A percentile compares a stretch with the other conserved stretches of the same genome.
Conservation (phyloP, 768 basidiomycete genomes). For the Mycena sanguinolenta region DNA sequence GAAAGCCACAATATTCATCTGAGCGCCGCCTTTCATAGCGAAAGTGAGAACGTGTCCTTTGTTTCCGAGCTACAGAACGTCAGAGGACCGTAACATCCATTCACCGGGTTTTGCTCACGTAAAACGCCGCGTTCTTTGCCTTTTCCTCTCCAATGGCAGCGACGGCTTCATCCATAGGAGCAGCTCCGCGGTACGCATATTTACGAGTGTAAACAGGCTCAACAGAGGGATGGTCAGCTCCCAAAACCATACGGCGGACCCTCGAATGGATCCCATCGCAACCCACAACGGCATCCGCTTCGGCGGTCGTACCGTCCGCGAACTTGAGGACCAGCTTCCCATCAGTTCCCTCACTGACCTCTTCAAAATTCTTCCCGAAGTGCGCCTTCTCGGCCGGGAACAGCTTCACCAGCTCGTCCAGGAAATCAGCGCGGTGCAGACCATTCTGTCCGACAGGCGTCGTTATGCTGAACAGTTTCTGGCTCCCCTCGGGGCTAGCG, state of each 20-base stretch:
- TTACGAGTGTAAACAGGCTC: background rate
- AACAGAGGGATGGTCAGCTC: background rate
- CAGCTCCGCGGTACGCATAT: background rate
- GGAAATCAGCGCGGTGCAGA: background rate
- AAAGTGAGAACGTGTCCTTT: background rate
- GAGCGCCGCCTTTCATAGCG: no score
- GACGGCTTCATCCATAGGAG: background rate
- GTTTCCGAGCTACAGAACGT: background rate
- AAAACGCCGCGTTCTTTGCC: background rate
- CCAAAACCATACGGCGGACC: background rate
- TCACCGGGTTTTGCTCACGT: background rate
- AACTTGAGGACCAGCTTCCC: background rate
- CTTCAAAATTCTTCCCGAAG: background rate
- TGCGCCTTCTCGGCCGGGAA: background rate
- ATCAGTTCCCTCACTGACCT: background rate
- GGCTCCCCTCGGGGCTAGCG: background rate
- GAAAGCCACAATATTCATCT: no score
- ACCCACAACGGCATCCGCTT: background rate
- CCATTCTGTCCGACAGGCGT: background rate
- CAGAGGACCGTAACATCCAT: no score
- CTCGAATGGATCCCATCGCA: background rate
- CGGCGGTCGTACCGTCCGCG: background rate
- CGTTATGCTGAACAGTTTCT: background rate
- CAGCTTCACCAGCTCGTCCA: background rate
- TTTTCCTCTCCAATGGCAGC: background rate